These are phyloP conservation scores for Rhodofomes roseus DNA, from an alignment of 1,284 basidiomycete genomes.

Conservation along the genomic window DNA sequence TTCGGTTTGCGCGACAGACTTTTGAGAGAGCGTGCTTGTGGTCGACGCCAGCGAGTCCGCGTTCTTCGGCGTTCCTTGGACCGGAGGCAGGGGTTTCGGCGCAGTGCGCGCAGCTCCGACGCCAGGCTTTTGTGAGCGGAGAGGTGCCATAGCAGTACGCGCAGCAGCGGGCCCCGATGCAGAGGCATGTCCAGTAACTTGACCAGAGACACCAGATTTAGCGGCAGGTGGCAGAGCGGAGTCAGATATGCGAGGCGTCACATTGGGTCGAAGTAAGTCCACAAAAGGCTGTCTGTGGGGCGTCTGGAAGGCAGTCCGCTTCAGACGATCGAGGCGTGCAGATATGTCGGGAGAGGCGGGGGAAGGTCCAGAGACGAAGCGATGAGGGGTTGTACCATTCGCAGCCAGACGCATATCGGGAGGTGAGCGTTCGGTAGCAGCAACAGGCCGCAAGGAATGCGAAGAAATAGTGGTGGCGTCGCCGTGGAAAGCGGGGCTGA, in stretches of 20 bases:
- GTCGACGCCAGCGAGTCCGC: constrained; percentile 2
- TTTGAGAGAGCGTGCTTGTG: constrained; percentile 1
- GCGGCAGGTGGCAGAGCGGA: background rate
- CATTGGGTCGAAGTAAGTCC: background rate
- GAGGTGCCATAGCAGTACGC: background rate
- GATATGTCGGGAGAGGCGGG: background rate
- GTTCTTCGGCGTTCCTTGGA: constrained; percentile 1
- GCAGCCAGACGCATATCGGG: background rate
- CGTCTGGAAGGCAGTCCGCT: background rate
- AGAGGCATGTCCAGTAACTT: background rate
- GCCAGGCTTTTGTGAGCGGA: background rate
- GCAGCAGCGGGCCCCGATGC: background rate
- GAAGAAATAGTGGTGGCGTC: background rate
- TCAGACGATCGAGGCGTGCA: background rate
- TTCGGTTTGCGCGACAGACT: background rate
- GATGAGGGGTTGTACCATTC: background rate
- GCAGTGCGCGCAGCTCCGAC: background rate
- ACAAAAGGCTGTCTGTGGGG: constrained; percentile 6
- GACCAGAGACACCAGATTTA: background rate
- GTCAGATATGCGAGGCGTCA: background rate
- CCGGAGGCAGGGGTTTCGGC: background rate
- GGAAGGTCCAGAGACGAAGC: background rate
- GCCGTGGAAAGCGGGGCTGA: background rate
- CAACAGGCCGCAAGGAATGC: background rate
- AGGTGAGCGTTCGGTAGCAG: background rate